Evolutionary conservation across 768 basidiomycete species (phyloP), one percentile per base, ranked within the genome.

Genomic region (Zangia roseola): DNA sequence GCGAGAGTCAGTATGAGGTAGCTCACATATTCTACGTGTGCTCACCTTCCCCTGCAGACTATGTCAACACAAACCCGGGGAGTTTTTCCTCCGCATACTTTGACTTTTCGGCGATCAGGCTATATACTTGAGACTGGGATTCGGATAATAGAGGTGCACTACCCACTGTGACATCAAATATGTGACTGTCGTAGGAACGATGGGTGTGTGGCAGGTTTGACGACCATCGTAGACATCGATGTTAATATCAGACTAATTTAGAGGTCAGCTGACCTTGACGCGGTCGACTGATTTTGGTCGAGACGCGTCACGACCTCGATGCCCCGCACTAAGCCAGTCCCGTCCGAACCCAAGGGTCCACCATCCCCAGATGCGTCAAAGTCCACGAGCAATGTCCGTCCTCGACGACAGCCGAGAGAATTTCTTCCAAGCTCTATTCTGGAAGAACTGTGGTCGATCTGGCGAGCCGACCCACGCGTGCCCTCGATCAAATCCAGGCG

Each of bases 31-130:
- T 47, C 12, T 49, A 20, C 21, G 3, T 14, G 19, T 28, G 24
- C 25, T 40, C 19, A 48, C 16, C 16, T 30, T 7, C 21, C 37
- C 14, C 12, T 35, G 16, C 49, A 86, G 83, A 80, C 10, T 57
- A 35, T 20, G 58, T 60, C 13, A 40, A 60, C 45, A 24, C 23
- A 52, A 83, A 87, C 57, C 88, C 88, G 2, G 63, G 67, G 4
- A 83, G 82, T 10, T 90, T 90, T 68, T 54, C 56, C 10, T 70
- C 85, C 26, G 86, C 89, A 0, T 89, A 82, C 71, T 91, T 87
- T 69, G 80, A 87, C 37, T 77, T 91, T 62, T 74, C 76, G 40
- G 79, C 77, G 42, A 65, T 89, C 45, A 78, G 75, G 49, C 68
- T 81, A 25, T 83, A 81, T 63, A 67, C 60, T 23, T 75, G 63